Evolutionary conservation across 495 filamentous ascomycete genomes (phyloP), one percentile per base, ranked within the genome.

Genomic region (Pseudomonodictys pantanalensis): DNA sequence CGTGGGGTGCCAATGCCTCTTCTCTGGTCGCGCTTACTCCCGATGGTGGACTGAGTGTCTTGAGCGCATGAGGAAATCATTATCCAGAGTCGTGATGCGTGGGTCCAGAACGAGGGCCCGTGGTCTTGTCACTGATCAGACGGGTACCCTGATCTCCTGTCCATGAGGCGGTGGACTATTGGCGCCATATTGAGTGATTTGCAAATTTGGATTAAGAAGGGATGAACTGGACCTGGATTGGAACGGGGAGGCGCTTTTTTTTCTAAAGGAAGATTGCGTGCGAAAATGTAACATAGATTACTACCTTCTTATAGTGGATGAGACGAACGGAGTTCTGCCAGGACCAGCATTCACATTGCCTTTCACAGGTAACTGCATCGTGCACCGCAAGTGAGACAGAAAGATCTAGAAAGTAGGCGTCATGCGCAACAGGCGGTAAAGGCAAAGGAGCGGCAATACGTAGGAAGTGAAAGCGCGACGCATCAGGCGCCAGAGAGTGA

Each of bases 1-100:
- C 77, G 48, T 98, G 91, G 91, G 90, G 91, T 9, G 69, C 79
- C 7, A 77, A 81, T 25, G 92, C 87, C n/a, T 83, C 80, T 58
- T 86, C 80, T 62, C 75, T 98, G 55, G 78, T 96, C 41, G 79
- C 82, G 12, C 76, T 96, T 66, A 88, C 84, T 69, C 76, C 73
- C 26, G 86, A 88, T 38, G 95, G 93, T 10, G 82, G 81, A 35
- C 68, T 97, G 43, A 89, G 80, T 52, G 78, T 90, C 56, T 71
- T 95, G 0, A 35, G 60, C 26, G 44, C 52, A n/a, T n/a, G 22
- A 41, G 22, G 24, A 20, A 11, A 46, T 9, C 12, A 30, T 7
- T 10, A 32, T 18, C 39, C 8, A 7, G 8, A 35, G 32, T 35
- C 15, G 32, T 8, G 32, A 15, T n/a, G n/a, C n/a, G n/a, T n/a